Evolutionary conservation across 2,329 filamentous ascomycete species (phyloP), one percentile per base, ranked within the genome.

Genomic region (Aspergillus sp.): DNA sequence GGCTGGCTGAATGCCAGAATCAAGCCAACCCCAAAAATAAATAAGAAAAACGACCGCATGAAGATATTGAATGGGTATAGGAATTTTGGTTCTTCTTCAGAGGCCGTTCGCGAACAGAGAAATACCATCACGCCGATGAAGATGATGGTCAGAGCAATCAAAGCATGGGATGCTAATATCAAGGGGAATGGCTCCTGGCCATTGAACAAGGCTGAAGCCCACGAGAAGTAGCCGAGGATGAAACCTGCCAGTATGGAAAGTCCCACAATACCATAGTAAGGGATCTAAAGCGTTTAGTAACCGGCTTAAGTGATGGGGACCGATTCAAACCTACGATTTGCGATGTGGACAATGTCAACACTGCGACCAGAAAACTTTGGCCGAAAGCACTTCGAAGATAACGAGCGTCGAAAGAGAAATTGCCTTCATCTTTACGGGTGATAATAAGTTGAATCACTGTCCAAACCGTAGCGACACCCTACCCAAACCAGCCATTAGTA

Each of bases 21-120:
- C 4, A 71, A 48, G 46, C 69, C 67, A 49, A 74, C 43, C n/a
- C 67, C 56, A 36, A 75, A 62, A 1, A 77, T 53, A 5, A 71
- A 33, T 5, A 71, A 43, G 12, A 75, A 57, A 5, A 67, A 28
- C 8, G 66, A 40, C 40, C 68, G 69, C 11, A 70, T 45, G 41
- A 58, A 60, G 5, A 60, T 39, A 27, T 62, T 64, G 19, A 57
- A 46, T 11, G 51, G 53, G 28, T 52, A 51, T 5, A 61, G 38
- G 8, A 56, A 54, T 38, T 58, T 60, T 5, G 57, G 52, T 33
- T 66, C 61, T 26, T 63, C 59, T 7, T 56, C 56, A 7, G 58
- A 54, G 10, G 58, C 43, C 11, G 56, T 48, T 34, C 57, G 54
- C 2, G 54, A 51, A 28, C 53, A 48, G 6, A 66, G 47, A 36